Base-by-base conservation (phyloP, 148 eudicot species). In the Vaccinium darrowii region DNA sequence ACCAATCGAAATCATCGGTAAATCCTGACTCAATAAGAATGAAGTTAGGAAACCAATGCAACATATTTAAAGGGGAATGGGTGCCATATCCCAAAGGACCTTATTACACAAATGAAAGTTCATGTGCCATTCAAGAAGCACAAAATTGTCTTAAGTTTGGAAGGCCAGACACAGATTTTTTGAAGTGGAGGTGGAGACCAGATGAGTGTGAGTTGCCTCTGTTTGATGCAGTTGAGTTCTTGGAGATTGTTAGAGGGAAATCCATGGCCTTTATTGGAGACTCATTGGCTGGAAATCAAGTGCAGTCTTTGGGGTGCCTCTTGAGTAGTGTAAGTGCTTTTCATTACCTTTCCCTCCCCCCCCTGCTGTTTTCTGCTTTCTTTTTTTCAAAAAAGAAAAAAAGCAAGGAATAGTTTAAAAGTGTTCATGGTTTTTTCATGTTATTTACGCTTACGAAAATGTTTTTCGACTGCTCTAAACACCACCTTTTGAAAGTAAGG, bases 171-270 rank as follows among this genome's bases (percentile, higher is more conserved):
- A 81, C 14, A 18, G 90, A 87, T 25, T 91, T 86, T 57, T 11
- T 91, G 12, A 81, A 85, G 30, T 91, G 91, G 91, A 88, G 87
- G 86, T 91, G 93, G 93, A 87, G 84, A 57, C 93, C 90, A 14
- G 51, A 82, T 23, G 80, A 80, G 60, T 88, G 91, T 77, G 87
- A 89, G 60, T 79, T 91, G 5, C 53, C 88, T 12, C 30, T 78
- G 33, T 89, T 91, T 25, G 89, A 89, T 69, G 83, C 84, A 11
- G 39, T 4, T 73, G 54, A 84, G 65, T 89, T 89, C 52, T 78
- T 89, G 12, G 19, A 75, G n/a, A 67, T 88, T 39, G 76, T 88
- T 54, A 71, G 53, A 18, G 84, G 89, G 7, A 89, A 89, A 74
- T 86, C 51, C 15, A 86, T 88, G 52, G 91, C 89, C 54, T 89